Percentiles rank a stretch among this genome's conserved stretches.
Conservation (phyloP, 208 protist species). For the Trypanosoma congolense region DNA sequence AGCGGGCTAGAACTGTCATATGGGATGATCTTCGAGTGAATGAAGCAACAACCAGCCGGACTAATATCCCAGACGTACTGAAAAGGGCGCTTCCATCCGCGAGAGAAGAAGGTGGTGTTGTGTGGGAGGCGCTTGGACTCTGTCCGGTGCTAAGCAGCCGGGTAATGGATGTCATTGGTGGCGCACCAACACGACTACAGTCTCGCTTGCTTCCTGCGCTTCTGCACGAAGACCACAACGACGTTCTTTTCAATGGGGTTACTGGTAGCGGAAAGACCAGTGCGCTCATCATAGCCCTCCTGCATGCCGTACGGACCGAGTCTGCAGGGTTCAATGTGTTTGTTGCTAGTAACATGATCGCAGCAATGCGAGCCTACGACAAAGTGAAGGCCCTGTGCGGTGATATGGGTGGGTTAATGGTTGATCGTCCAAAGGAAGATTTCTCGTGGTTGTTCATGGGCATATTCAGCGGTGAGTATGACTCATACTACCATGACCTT, state of each 20-base stretch:
- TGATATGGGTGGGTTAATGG: conserved; percentile 31
- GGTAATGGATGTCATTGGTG: conserved; percentile 38
- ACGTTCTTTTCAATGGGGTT: conserved; percentile 76
- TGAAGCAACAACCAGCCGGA: conserved; percentile 8
- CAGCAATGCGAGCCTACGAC: conserved; percentile 57
- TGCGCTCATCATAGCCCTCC: conserved; percentile 60
- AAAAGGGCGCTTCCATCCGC: conserved; percentile 21
- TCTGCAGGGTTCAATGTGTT: conserved; percentile 67
- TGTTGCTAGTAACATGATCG: conserved; percentile 58
- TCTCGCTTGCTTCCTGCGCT: conserved; percentile 61
- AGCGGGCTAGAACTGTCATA: conserved; percentile 38
- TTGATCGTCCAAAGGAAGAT: conserved; percentile 57
- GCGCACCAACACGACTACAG: conserved; percentile 60
- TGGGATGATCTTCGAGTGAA: conserved; percentile 38
- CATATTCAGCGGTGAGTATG: conserved; percentile 44
- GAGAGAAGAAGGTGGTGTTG: conserved; percentile 29
- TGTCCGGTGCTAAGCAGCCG: conserved; percentile 39
- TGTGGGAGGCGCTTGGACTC: conserved; percentile 52
- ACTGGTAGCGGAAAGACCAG: conserved; percentile 78
- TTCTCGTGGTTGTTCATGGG: conserved; percentile 67
- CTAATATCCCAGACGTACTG: too few relatives aligned
- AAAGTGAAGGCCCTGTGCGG: conserved; percentile 51
- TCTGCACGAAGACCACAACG: conserved; percentile 81
- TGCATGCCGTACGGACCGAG: conserved; percentile 70
- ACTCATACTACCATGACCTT: conserved; percentile 46